A percentile compares a stretch with the other conserved stretches of the same genome.
These are phyloP conservation scores for Cadophora luteo-olivacea DNA, from an alignment of 2,329 filamentous ascomycete species.

Conservation along the genomic window DNA sequence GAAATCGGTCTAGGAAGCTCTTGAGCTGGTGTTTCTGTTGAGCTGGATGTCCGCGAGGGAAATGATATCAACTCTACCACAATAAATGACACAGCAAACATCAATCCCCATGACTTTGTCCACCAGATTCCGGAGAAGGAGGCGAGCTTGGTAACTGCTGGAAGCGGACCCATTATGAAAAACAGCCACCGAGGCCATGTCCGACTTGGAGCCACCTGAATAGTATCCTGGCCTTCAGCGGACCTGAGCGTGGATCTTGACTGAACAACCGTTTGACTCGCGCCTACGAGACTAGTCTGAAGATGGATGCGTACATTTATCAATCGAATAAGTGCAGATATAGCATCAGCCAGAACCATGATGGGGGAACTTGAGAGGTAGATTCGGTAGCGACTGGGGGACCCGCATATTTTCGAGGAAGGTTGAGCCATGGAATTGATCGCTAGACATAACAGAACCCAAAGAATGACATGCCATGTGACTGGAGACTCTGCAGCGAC, in stretches of 20 bases:
- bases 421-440: constrained; percentile 37
- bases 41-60: neutral
- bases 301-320: neutral
- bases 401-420: constrained; percentile 22
- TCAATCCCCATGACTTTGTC: constrained; percentile 28
- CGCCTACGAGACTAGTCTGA: neutral
- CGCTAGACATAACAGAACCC: constrained; percentile 30
- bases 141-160: constrained; percentile 30
- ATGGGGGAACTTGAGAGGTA: constrained; percentile 31
- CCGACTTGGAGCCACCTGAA: neutral
- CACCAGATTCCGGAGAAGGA: constrained; percentile 27
- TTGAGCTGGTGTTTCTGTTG: neutral
- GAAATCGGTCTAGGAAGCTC: neutral
- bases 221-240: neutral
- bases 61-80: constrained; percentile 18
- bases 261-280: neutral
- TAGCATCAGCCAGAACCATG: constrained; percentile 26
- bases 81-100: constrained; percentile 27
- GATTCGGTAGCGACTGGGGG: constrained; percentile 24
- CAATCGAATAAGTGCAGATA: constrained; percentile 26
- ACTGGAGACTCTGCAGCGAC: constrained; percentile 12
- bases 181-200: constrained; percentile 29
- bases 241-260: neutral
- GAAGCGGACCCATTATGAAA: constrained; percentile 28
- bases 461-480: constrained; percentile 34